Conservation (phyloP, 2,329 filamentous ascomycete genomes). For the Diaporthe citriasiana region DNA sequence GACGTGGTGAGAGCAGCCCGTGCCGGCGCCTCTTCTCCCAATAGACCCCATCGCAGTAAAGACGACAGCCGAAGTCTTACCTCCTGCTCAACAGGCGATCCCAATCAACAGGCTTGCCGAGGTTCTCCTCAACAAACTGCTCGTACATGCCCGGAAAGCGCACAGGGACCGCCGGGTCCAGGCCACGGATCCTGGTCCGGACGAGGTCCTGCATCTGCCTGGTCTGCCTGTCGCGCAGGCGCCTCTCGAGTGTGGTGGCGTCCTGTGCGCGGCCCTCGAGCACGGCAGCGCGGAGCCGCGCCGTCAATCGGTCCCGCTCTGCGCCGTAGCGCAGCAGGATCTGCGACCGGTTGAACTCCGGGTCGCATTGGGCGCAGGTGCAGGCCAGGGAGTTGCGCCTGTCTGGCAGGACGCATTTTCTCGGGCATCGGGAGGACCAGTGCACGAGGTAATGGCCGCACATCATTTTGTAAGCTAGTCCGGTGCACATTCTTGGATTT, state of each 20-base stretch:
- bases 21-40: neutral
- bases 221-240: conserved; percentile 18
- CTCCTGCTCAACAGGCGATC: conserved; percentile 32
- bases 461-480: conserved; percentile 39
- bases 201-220: conserved; percentile 38
- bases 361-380: conserved; percentile 44
- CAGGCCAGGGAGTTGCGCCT: conserved; percentile 38
- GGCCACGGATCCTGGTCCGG: conserved; percentile 16
- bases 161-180: conserved; percentile 37
- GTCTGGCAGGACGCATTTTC: conserved; percentile 40
- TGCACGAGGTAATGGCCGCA: conserved; percentile 44
- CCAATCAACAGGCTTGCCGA: conserved; percentile 39
- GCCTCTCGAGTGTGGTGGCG: conserved; percentile 33
- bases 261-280: conserved; percentile 58
- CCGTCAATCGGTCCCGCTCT: conserved; percentile 26
- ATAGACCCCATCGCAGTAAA: neutral
- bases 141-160: conserved; percentile 41
- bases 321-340: conserved; percentile 37
- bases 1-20: conserved; percentile 19
- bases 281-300: conserved; percentile 66
- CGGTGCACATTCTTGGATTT: conserved; percentile 41
- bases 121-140: conserved; percentile 38
- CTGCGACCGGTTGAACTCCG: conserved; percentile 32
- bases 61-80: conserved; percentile 1
- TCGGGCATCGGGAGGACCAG: conserved; percentile 39